Evolutionary conservation across 2,329 filamentous ascomycete species (phyloP).

Genomic region (Camillea tinctor): DNA sequence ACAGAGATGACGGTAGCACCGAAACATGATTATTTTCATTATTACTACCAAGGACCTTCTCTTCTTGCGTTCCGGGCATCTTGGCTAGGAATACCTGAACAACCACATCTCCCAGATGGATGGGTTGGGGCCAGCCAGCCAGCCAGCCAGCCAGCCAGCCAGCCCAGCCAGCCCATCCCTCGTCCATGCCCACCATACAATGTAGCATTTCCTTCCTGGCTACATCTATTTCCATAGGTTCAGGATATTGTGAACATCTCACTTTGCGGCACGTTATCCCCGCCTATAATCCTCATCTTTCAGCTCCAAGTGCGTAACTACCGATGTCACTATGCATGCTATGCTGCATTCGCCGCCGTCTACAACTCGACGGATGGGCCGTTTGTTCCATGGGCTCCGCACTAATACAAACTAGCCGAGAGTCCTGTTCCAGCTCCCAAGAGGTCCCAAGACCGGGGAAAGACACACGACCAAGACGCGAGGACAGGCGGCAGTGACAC

Average conservation of each 20-base stretch:
- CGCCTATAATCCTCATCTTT: background rate
- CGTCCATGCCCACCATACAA: background rate
- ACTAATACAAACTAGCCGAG: background rate
- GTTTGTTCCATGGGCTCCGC: background rate
- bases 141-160: too few species aligned
- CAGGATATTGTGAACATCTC: background rate
- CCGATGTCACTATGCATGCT: background rate
- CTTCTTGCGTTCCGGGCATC: background rate
- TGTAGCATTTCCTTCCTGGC: background rate
- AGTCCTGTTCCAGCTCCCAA: constrained; percentile 5
- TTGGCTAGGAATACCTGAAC: background rate
- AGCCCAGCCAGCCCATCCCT: background rate
- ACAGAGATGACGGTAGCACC: background rate
- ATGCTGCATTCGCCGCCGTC: background rate
- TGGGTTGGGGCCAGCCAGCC: background rate
- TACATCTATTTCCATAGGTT: background rate
- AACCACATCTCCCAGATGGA: background rate
- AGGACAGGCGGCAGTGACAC: constrained; percentile 22
- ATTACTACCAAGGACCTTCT: background rate
- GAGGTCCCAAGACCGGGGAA: constrained; percentile 15
- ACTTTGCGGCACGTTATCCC: background rate
- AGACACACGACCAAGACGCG: constrained; percentile 16
- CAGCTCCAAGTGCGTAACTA: background rate
- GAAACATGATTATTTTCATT: background rate
- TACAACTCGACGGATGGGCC: background rate